Conservation (phyloP, 179 eudicot species). For the Beta corolliflora region DNA sequence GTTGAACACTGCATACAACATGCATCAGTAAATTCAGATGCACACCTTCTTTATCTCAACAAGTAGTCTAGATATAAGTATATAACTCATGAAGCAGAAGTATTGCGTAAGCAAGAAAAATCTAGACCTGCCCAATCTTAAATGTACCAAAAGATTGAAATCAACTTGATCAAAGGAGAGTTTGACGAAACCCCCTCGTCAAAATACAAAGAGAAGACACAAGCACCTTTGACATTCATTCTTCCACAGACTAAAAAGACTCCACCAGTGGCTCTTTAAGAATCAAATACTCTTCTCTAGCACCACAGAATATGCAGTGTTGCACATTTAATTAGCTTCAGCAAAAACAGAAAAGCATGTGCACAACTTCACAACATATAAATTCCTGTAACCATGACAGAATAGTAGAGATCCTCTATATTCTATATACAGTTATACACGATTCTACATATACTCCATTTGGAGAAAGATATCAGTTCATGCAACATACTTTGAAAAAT, state of each 20-base stretch:
- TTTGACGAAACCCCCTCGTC: neutral
- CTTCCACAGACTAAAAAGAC: neutral
- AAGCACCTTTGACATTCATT: neutral
- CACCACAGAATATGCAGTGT: neutral
- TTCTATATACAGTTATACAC: neutral
- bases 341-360: constrained; percentile 12
- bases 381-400: neutral
- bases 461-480: constrained; percentile 1
- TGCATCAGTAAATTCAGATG: neutral
- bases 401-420: neutral
- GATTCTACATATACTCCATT: neutral
- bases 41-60: neutral
- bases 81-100: neutral
- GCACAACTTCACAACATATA: constrained; percentile 7
- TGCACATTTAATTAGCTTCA: constrained; percentile 7
- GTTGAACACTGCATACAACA: constrained; percentile 6
- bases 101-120: neutral
- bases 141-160: neutral
- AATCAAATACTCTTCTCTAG: neutral
- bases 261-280: neutral
- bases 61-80: neutral
- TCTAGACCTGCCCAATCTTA: neutral
- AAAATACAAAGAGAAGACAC: neutral
- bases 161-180: neutral
- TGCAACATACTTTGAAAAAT: constrained; percentile 8